Percentiles rank a stretch among this genome's conserved stretches.
These are phyloP conservation scores for Vigna trinervia DNA, from an alignment of 306 rosid genomes.

Conservation along the genomic window DNA sequence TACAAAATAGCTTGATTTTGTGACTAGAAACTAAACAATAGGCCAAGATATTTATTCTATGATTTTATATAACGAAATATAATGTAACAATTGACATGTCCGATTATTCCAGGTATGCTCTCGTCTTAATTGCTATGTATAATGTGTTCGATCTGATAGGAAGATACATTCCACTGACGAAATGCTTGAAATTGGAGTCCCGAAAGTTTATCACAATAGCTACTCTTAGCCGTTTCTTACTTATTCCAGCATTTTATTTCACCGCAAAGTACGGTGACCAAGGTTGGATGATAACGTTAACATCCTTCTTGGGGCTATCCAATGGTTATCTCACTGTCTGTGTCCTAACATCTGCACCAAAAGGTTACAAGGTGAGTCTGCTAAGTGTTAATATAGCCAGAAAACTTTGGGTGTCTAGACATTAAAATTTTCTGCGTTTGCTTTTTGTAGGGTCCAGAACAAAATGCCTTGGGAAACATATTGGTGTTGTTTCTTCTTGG, in stretches of 20 bases:
- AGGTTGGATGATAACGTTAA: conserved; percentile 91
- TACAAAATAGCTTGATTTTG: too few species aligned
- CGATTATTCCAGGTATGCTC: conserved; percentile 68
- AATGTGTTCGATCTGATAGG: conserved; percentile 80
- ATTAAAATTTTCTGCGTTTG: conserved; percentile 7
- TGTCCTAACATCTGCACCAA: conserved; percentile 87
- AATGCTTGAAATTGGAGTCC: conserved; percentile 65
- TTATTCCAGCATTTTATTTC: conserved; percentile 87
- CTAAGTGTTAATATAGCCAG: background rate
- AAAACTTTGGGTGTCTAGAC: background rate
- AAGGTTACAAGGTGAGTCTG: conserved; percentile 83
- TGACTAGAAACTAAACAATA: conserved; percentile 13
- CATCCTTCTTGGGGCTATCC: conserved; percentile 79
- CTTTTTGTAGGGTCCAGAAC: conserved; percentile 85
- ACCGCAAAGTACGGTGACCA: conserved; percentile 85
- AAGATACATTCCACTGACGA: conserved; percentile 76
- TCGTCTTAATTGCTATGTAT: conserved; percentile 80
- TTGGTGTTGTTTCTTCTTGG: conserved; percentile 77
- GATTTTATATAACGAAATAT: background rate
- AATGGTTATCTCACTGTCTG: conserved; percentile 94
- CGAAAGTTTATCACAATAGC: conserved; percentile 58
- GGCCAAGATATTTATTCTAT: conserved; percentile 11
- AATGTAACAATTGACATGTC: conserved; percentile 12
- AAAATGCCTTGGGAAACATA: conserved; percentile 90
- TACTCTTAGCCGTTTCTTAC: conserved; percentile 68